Conservation (phyloP, 2,329 filamentous ascomycete species). For the Hymenoscyphus salicellus region DNA sequence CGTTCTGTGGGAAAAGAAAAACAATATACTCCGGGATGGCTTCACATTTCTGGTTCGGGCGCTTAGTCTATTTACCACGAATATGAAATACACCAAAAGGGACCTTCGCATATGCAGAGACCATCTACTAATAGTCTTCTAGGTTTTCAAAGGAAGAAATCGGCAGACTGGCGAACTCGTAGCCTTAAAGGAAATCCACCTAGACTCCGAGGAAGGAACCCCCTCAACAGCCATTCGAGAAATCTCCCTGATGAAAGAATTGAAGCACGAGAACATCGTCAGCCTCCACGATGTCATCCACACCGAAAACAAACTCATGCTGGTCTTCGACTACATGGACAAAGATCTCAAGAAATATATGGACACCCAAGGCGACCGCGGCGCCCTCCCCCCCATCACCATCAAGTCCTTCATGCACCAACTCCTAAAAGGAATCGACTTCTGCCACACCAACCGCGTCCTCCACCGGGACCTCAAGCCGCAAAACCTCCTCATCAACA, state of each 20-base stretch:
- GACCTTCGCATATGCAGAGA: not conserved
- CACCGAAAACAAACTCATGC: constrained; percentile 99
- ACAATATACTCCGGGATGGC: not conserved
- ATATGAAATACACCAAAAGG: not conserved
- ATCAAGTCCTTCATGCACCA: constrained; percentile 99
- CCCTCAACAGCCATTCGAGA: constrained; percentile 96
- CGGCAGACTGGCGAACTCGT: constrained; percentile 95
- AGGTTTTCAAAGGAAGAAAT: constrained; percentile 99
- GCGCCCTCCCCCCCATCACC: constrained; percentile 79
- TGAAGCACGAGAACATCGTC: constrained; percentile 98
- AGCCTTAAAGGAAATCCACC: constrained; percentile 96
- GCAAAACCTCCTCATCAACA: constrained; percentile 94
- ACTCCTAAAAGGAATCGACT: constrained; percentile 89
- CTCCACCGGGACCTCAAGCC: constrained; percentile 94
- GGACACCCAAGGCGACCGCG: constrained; percentile 87
- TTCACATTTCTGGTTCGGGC: not conserved
- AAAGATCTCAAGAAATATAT: constrained; percentile 98
- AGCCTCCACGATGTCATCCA: constrained; percentile 97
- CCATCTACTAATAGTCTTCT: constrained; percentile 29
- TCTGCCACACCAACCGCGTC: constrained; percentile 96
- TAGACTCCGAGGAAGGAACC: constrained; percentile 97
- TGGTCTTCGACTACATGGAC: constrained; percentile 99
- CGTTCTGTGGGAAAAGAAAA: constrained; percentile 14
- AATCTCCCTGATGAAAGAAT: constrained; percentile 98
- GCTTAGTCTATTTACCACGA: not conserved